phyloP scores from a whole-genome alignment of 2,329 filamentous ascomycete species.

The Nannizziopsis arthrosporioides region DNA sequence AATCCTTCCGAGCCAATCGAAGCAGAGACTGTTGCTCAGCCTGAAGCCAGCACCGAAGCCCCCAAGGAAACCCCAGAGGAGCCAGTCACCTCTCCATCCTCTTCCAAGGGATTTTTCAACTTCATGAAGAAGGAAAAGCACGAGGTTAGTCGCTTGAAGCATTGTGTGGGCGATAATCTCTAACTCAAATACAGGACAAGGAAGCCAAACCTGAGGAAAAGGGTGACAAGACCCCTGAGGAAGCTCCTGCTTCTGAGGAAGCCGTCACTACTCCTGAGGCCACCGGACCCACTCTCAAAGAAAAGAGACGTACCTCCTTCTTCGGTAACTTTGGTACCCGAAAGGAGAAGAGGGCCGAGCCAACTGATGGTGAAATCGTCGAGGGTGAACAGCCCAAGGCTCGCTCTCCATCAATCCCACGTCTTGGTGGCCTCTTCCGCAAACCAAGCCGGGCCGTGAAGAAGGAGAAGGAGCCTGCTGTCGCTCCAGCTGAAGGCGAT shows the following conservation, averaged over 20 bases:
- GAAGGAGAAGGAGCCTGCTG: slow-evolving; percentile 28
- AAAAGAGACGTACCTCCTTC: slow-evolving; percentile 43
- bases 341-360: slow-evolving; percentile 42
- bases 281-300: slow-evolving; percentile 34
- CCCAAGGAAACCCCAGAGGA: slow-evolving; percentile 20
- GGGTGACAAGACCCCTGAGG: slow-evolving; percentile 16
- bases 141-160: slow-evolving; percentile 16
- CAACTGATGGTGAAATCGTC: slow-evolving; percentile 24
- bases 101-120: slow-evolving; percentile 25
- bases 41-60: slow-evolving; percentile 24
- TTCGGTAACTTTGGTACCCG: slow-evolving; percentile 44
- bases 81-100: slow-evolving; percentile 24
- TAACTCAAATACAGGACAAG: slow-evolving; percentile 16
- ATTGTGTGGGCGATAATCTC: slow-evolving; percentile 2
- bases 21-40: slow-evolving; percentile 34
- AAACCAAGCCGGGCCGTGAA: slow-evolving; percentile 40
- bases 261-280: slow-evolving; percentile 20
- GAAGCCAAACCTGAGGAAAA: slow-evolving; percentile 21
- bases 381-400: slow-evolving; percentile 38
- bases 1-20: slow-evolving; percentile 32
- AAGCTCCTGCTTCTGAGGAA: slow-evolving; percentile 13
- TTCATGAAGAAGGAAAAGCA: slow-evolving; percentile 27
- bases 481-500: slow-evolving; percentile 20
- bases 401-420: slow-evolving; percentile 22
- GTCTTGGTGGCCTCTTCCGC: slow-evolving; percentile 39